Evolutionary conservation across 1,284 basidiomycete species (phyloP), one percentile per base, ranked within the genome.

Genomic region (Cryptococcus jaspeensis): DNA sequence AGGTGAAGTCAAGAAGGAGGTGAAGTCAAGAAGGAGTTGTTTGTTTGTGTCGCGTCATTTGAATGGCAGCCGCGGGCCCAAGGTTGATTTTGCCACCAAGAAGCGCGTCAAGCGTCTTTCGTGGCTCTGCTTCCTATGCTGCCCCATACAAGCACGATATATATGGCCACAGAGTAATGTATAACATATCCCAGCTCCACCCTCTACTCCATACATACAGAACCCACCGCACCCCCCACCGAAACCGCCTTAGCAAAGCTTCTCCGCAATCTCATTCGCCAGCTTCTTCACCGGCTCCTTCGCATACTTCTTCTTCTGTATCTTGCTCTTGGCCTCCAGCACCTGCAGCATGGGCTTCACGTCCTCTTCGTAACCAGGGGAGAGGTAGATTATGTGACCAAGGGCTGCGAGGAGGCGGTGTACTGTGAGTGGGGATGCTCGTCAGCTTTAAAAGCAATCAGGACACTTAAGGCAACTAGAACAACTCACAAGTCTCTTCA

Each of bases 351-450:
- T 69, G 0, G 84, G 80, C 25, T 85, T 83, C 59, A 86, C 83
- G 36, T 80, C 81, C 0, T 85, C 85, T 13, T 85, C 56, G 60
- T 70, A 79, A 23, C 60, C 71, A 1, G 79, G 80, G 0, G 79
- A 88, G 20, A 91, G 75, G 41, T 89, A 84, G 51, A 93, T 63
- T 45, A 89, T 72, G 66, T 90, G 83, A 1, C 84, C 89, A 32
- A 93, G 75, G 9, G 87, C 85, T 1, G 89, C 90, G 0, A 84
- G 82, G 44, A 94, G 76, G 13, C 91, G 86, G 73, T 93, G 87
- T 1, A 90, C 90, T 89, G 67, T 12, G 18, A 36, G 7, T 22
- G 47, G 16, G 22, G 7, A 44, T 18, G 6, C 28, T 15, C 20
- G 28, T 23, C 28, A 25, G 38, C 15, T 38, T 42, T 1, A 13